Evolutionary conservation across 345 rosid genomes (phyloP), one percentile per base, ranked within the genome.

Genomic region (Geranium rotundifolium): DNA sequence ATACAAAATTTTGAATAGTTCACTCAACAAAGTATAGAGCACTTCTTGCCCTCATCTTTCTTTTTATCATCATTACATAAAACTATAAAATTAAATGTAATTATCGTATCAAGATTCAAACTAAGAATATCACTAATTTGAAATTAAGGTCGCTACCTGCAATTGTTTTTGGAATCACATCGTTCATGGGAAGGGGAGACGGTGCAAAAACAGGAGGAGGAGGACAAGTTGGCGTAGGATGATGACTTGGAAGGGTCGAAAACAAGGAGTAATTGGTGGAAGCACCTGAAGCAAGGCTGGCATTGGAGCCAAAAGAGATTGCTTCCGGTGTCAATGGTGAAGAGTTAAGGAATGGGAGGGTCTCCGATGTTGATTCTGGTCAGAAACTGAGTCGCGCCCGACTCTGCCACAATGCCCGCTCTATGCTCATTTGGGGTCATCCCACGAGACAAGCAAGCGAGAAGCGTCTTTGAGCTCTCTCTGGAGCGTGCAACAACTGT

Each of bases 241-340:
- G 89, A 74, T 0, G 90, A 84, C 29, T 57, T 68, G 6, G 76
- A 61, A 10, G 93, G 90, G 61, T 78, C 65, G 16, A 77, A 80
- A 17, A 82, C 12, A 0, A 74, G 75, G 56, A 59, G 46, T 0
- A 15, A 31, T 5, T 77, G 79, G 17, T 46, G 3, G 3, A 67
- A 64, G 59, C 83, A 84, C 6, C 56, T 34, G 56, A 49, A 23
- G 70, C 84, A 86, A 4, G 89, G 85, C 19, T 55, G 71, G 71
- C 93, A 82, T 41, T 68, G 73, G 18, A 84, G 65, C 93, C 89
- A 84, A 19, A 77, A n/a, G 10, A 89, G 80, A 58, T 75, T 78
- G 63, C 85, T 89, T 37, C 90, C 90, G 0, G 85, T 81, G 67
- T 84, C 90, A 78, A 89, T 76, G 61, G 73, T 57, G 0, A 79